Evolutionary conservation across 2,329 filamentous ascomycete genomes (phyloP).

Genomic region (Phaeophleospora eucalypticola): DNA sequence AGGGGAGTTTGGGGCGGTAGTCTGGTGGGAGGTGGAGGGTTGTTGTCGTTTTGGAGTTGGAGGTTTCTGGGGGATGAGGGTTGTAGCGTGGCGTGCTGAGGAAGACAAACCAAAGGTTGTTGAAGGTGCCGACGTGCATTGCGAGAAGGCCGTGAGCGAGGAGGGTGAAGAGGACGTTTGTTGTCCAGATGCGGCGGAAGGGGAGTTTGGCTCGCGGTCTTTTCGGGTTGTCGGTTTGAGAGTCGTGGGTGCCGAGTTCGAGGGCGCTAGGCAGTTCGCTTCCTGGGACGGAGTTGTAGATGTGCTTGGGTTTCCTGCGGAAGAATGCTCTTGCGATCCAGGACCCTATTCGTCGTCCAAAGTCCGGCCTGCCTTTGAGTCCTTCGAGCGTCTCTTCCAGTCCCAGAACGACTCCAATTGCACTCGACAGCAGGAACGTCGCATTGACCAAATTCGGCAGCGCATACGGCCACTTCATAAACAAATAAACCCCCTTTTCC

Average conservation of each 20-base stretch:
- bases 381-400: conserved; percentile 58
- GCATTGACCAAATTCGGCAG: conserved; percentile 66
- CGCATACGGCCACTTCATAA: conserved; percentile 67
- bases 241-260: conserved; percentile 12
- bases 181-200: conserved; percentile 46
- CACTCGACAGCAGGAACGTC: conserved; percentile 54
- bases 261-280: conserved; percentile 26
- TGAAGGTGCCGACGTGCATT: conserved; percentile 49
- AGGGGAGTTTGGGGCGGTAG: conserved; percentile 37
- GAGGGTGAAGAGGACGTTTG: conserved; percentile 43
- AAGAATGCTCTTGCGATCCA: conserved; percentile 37
- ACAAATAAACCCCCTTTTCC: conserved; percentile 52
- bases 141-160: conserved; percentile 44
- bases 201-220: conserved; percentile 36
- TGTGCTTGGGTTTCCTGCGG: conserved; percentile 21
- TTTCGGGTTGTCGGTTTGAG: not conserved
- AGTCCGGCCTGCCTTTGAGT: conserved; percentile 39
- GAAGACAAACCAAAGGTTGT: conserved; percentile 48
- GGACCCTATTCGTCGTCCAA: conserved; percentile 37
- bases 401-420: conserved; percentile 56
- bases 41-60: conserved; percentile 23
- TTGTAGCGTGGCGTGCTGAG: conserved; percentile 45
- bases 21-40: conserved; percentile 38
- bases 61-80: conserved; percentile 12
- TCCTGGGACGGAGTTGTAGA: conserved; percentile 32